These are phyloP conservation scores for Wilhelminamyces savonicus DNA, from an alignment of 805 yeast species.

Conservation along the genomic window DNA sequence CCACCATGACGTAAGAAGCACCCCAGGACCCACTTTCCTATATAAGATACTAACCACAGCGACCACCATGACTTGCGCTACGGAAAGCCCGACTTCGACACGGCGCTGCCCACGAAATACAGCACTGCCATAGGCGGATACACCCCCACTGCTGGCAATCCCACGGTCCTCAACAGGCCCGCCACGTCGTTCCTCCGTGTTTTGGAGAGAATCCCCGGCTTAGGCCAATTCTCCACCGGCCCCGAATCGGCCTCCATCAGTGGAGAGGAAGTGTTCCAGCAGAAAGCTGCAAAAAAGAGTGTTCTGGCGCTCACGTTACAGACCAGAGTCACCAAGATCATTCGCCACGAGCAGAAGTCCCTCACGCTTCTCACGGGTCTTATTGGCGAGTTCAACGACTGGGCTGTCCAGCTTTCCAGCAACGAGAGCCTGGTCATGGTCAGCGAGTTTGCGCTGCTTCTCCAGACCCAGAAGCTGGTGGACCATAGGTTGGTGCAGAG, in stretches of 20 bases:
- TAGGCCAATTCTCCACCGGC: neutral
- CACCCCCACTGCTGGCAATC: too few relatives aligned
- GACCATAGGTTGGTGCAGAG: conserved; percentile 33
- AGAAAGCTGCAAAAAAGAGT: too few relatives aligned
- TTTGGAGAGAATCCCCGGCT: conserved; percentile 9
- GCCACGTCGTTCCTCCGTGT: conserved; percentile 16
- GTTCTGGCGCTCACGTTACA: conserved; percentile 22
- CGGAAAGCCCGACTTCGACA: too few relatives aligned
- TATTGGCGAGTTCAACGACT: conserved; percentile 31
- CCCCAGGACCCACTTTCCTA: too few relatives aligned
- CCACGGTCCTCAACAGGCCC: too few relatives aligned
- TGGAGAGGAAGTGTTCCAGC: too few relatives aligned
- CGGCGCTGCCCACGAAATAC: too few relatives aligned
- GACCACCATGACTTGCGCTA: too few relatives aligned
- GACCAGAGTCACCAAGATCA: conserved; percentile 26
- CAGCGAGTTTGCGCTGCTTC: conserved; percentile 32
- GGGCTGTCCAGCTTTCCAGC: conserved; percentile 36
- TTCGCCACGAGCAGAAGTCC: conserved; percentile 33
- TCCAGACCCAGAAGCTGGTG: conserved; percentile 30
- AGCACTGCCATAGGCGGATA: too few relatives aligned
- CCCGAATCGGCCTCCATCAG: neutral
- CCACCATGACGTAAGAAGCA: too few relatives aligned
- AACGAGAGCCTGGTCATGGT: conserved; percentile 33
- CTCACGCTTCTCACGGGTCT: conserved; percentile 31
- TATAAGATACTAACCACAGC: too few relatives aligned